Conservation (phyloP, 371 early-diverging fungal species). For the Massospora cicadina region DNA sequence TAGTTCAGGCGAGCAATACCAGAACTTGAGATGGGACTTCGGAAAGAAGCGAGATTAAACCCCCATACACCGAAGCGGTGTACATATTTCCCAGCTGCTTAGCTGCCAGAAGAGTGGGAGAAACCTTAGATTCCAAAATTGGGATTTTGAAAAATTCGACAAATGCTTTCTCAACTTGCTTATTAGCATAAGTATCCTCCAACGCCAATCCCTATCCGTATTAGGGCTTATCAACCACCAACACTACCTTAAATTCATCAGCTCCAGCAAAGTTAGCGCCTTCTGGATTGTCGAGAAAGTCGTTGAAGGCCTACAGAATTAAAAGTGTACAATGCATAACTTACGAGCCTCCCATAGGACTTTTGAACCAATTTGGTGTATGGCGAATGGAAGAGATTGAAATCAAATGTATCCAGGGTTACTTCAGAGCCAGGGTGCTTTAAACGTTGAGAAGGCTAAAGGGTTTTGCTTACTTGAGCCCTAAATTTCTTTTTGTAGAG, state of each 20-base stretch:
- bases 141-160: slow-evolving; percentile 50
- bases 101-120: slow-evolving; percentile 61
- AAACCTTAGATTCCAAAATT: slow-evolving; percentile 57
- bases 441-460: neutral
- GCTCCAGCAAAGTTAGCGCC: slow-evolving; percentile 36
- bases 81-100: slow-evolving; percentile 95
- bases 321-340: slow-evolving; percentile 7
- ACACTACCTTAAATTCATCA: slow-evolving; percentile 27
- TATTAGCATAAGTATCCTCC: slow-evolving; percentile 63
- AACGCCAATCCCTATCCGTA: slow-evolving; percentile 21
- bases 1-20: slow-evolving; percentile 15
- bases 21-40: slow-evolving; percentile 46
- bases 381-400: slow-evolving; percentile 85
- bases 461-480: slow-evolving; percentile 20
- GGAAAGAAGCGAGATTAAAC: slow-evolving; percentile 68
- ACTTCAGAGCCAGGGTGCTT: slow-evolving; percentile 22
- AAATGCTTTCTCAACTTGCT: slow-evolving; percentile 79
- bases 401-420: slow-evolving; percentile 52
- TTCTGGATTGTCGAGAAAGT: slow-evolving; percentile 65
- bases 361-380: slow-evolving; percentile 94
- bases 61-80: slow-evolving; percentile 82
- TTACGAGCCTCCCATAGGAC: slow-evolving; percentile 62
- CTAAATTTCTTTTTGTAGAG: slow-evolving; percentile 62
- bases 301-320: slow-evolving; percentile 40
- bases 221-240: slow-evolving; percentile 2